Base-by-base conservation (phyloP, 345 rosid genomes). In the Raphanus raphanistrum region DNA sequence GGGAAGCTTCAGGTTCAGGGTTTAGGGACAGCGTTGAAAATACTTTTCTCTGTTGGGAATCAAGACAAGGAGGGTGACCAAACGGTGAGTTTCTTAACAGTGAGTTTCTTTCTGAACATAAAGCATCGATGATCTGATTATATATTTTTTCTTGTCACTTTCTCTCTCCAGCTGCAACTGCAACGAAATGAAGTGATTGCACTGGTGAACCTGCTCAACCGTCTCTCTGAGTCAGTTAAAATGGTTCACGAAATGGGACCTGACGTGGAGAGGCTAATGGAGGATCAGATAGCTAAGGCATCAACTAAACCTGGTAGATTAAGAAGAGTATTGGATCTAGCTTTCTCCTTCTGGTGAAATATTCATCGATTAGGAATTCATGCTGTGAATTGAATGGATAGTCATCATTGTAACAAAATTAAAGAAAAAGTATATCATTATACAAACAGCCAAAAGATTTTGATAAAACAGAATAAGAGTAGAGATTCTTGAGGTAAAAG, bases 1-100 rank as follows among this genome's bases (percentile, higher is more conserved):
- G 98, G 98, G 70, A 94, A 94, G 77, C 97, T 94, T 85, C 98
- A 94, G 86, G 92, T 94, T 88, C 92, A 90, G 12, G 98, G 98
- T 79, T 89, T 92, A 25, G 98, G 97, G 8, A 90, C 98, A 68
- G 98, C 98, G 7, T 80, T 94, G 88, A 90, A 95, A 69, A 89
- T 93, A 70, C 92, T 95, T 66, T 93, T 95, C 84, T 90, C 99
- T 45, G 93, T 82, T 65, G 84, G 89, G 75, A 92, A 86, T 28
- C 76, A 75, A 67, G 85, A 86, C 26, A 55, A 55, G 29, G 73
- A 75, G 26, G 68, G 62, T 64, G 82, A 59, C 58, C 90, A 89
- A 33, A 77, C 80, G 8, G 98, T 95, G 82, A 91, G 98, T 81
- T 71, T 33, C 15, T 21, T 21, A 21, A 21, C 21, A 21, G 21